Evolutionary conservation across 108 stramenopile species (phyloP).

Genomic region (Pseudonitzschia delicatissima): DNA sequence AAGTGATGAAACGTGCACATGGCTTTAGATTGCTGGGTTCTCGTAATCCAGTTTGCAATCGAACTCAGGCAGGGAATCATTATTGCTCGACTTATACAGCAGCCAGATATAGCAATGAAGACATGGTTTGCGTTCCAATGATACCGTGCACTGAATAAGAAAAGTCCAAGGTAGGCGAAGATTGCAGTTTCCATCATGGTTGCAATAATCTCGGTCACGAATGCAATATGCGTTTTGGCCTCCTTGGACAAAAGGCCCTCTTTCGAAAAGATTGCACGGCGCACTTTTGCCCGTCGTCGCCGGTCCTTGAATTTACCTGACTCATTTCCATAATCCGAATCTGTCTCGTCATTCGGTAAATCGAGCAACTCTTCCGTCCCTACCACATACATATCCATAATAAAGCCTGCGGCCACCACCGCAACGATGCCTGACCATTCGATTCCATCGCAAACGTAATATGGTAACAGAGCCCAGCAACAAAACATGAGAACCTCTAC

Average conservation of each 20-base stretch:
- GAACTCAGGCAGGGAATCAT: conserved; percentile 80
- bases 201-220: conserved; percentile 79
- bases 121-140: conserved; percentile 73
- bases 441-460: conserved; percentile 88
- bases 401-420: conserved; percentile 88
- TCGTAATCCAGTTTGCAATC: conserved; percentile 62
- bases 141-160: conserved; percentile 81
- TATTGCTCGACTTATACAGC: conserved; percentile 66
- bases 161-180: conserved; percentile 88
- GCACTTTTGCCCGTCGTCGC: conserved; percentile 10
- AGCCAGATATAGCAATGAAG: conserved; percentile 62
- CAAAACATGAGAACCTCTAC: conserved; percentile 88
- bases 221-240: conserved; percentile 67
- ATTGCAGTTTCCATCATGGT: conserved; percentile 90
- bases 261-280: conserved; percentile 36
- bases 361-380: conserved; percentile 25
- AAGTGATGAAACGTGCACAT: conserved; percentile 13
- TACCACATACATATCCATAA: conserved; percentile 84
- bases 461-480: conserved; percentile 85
- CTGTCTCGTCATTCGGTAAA: conserved; percentile 25
- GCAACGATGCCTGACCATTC: conserved; percentile 92
- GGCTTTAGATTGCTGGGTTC: conserved; percentile 40
- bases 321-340: conserved; percentile 30
- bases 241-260: conserved; percentile 62
- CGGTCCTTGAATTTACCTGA: conserved; percentile 9